These are phyloP conservation scores for Rosa lucieae DNA, from an alignment of 306 rosid genomes.

Conservation along the genomic window DNA sequence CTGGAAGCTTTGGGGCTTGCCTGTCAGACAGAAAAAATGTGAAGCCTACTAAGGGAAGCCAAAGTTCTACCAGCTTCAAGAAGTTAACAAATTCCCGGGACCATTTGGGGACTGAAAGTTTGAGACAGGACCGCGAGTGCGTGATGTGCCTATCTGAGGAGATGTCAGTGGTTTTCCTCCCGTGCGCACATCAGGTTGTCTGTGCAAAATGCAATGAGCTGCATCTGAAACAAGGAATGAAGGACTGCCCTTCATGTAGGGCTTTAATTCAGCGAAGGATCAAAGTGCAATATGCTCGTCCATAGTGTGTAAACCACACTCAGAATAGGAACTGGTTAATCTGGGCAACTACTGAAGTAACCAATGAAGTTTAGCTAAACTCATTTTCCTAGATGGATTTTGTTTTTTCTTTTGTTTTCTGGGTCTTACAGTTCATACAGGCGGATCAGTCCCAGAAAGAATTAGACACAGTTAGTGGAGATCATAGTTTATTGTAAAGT, in stretches of 20 bases:
- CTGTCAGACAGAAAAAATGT: constrained; percentile 13
- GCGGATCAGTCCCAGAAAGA: not conserved
- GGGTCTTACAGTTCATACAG: constrained; percentile 2
- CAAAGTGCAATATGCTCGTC: constrained; percentile 38
- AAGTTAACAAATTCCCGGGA: constrained; percentile 15
- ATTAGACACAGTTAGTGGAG: constrained; percentile 12
- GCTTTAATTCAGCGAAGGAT: constrained; percentile 47
- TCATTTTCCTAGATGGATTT: constrained; percentile 4
- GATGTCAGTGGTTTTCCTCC: constrained; percentile 62
- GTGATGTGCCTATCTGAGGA: constrained; percentile 75
- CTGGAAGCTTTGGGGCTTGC: constrained; percentile 26
- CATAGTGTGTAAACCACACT: constrained; percentile 1
- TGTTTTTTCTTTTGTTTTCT: not conserved
- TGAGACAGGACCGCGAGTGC: constrained; percentile 66
- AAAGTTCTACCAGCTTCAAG: constrained; percentile 25
- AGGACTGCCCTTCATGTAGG: constrained; percentile 76
- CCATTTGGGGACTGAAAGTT: constrained; percentile 17
- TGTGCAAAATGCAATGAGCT: constrained; percentile 61
- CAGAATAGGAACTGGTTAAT: not conserved
- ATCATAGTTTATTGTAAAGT: constrained; percentile 12
- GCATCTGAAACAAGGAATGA: constrained; percentile 68
- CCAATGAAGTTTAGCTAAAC: not conserved
- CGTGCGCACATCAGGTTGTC: constrained; percentile 66
- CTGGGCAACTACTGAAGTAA: not conserved
- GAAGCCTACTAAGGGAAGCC: constrained; percentile 24